A percentile compares a stretch with the other conserved stretches of the same genome.
phyloP scores from a whole-genome alignment of 331 rosid genomes.

The Rhamnella rubrinervis region DNA sequence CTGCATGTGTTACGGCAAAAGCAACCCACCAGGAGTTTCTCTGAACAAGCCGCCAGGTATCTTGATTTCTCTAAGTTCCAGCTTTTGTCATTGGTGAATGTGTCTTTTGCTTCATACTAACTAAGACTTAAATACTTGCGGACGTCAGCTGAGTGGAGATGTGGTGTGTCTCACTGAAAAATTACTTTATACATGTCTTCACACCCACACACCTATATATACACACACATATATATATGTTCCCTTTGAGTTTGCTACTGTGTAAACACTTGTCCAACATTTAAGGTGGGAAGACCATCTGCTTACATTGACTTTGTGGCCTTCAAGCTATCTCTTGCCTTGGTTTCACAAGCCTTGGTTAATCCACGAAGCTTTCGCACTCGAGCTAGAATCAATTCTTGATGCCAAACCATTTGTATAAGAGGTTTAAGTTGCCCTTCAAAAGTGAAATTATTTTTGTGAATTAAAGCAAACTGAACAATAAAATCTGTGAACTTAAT shows the following conservation, averaged over 20 bases:
- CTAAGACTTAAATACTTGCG: neutral
- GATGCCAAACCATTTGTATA: conserved; percentile 7
- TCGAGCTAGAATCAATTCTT: neutral
- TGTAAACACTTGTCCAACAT: neutral
- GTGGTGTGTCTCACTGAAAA: too few species aligned
- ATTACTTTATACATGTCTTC: too few species aligned
- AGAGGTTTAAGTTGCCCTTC: neutral
- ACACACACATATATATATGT: too few species aligned
- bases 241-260: neutral
- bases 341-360: neutral
- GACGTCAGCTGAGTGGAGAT: too few species aligned
- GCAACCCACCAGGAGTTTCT: conserved; percentile 73
- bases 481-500: too few species aligned
- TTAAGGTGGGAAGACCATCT: conserved; percentile 4
- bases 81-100: neutral
- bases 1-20: conserved; percentile 91
- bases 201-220: too few species aligned
- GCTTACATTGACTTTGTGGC: conserved; percentile 9
- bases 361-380: neutral
- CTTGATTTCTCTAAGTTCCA: conserved; percentile 8
- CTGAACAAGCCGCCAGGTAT: conserved; percentile 90
- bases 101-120: neutral
- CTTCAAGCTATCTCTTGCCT: conserved; percentile 8
- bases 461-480: too few species aligned
- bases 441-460: too few species aligned